These are phyloP conservation scores for Volvox carteri DNA, from an alignment of 163 green algal genomes.

Conservation along the genomic window DNA sequence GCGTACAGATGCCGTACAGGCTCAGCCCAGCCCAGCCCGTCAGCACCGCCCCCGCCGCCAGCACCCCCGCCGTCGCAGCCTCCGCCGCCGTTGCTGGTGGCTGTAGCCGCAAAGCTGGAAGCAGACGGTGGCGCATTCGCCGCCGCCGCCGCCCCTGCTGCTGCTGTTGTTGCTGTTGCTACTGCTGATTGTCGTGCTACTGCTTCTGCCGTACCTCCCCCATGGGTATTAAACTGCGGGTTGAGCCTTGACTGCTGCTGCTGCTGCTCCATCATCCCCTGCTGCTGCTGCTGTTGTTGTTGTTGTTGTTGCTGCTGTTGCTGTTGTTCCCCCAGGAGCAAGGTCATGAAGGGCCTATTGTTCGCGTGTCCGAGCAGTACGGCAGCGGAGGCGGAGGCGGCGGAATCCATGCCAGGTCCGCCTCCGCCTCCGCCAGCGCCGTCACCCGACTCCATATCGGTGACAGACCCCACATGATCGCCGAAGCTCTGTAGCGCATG, in stretches of 20 bases:
- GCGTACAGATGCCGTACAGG: slow-evolving; percentile 8
- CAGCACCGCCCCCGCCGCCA: not conserved
- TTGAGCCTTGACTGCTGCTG: too few relatives aligned
- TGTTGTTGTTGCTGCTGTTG: not conserved
- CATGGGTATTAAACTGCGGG: too few relatives aligned
- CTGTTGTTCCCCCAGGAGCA: too few relatives aligned
- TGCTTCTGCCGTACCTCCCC: not conserved
- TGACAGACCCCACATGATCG: too few relatives aligned
- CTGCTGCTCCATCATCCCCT: not conserved
- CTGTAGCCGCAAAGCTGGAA: not conserved
- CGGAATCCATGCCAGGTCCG: too few relatives aligned
- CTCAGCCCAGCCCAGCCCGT: slow-evolving; percentile 5
- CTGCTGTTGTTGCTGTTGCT: not conserved
- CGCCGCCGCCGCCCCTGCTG: not conserved
- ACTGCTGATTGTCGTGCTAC: not conserved
- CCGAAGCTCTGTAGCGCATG: too few relatives aligned
- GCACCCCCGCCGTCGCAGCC: not conserved
- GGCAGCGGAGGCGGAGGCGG: too few relatives aligned
- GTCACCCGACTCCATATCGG: too few relatives aligned
- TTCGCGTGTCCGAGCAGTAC: too few relatives aligned
- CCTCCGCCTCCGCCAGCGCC: too few relatives aligned
- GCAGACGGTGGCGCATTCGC: not conserved
- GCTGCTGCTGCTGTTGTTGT: not conserved
- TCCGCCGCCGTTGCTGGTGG: not conserved
- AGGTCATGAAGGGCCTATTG: too few relatives aligned